Conservation (phyloP, 2,329 filamentous ascomycete genomes). For the Periconia sp. region DNA sequence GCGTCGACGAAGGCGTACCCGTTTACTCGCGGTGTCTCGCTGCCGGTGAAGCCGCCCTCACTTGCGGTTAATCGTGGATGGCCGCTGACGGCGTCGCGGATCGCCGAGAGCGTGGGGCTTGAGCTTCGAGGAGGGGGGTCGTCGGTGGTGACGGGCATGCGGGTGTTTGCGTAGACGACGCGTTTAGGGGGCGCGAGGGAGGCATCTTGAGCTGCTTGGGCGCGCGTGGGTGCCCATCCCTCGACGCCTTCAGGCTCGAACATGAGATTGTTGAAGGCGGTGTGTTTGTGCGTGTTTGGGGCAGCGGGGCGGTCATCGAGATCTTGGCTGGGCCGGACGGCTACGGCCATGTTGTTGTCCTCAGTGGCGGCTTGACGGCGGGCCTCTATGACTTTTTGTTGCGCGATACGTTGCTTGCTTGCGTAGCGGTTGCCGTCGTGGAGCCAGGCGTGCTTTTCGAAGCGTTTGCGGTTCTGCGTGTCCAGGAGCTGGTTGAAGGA, state of each 20-base stretch:
- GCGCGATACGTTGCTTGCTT: conserved; percentile 61
- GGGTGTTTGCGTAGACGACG: conserved; percentile 80
- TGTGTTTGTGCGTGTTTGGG: conserved; percentile 71
- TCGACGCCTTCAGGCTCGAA: conserved; percentile 71
- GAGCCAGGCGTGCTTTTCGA: conserved; percentile 85
- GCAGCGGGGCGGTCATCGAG: conserved; percentile 72
- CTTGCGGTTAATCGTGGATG: conserved; percentile 64
- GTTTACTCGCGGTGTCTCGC: conserved; percentile 86
- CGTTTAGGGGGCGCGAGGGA: conserved; percentile 76
- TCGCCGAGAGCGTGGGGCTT: conserved; percentile 79
- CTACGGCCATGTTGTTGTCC: conserved; percentile 25
- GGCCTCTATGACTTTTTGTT: conserved; percentile 72
- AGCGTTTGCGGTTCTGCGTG: conserved; percentile 80
- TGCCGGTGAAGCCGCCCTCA: conserved; percentile 63
- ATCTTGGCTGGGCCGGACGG: conserved; percentile 60
- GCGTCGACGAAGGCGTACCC: conserved; percentile 95
- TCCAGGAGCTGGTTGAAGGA: conserved; percentile 93
- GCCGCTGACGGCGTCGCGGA: conserved; percentile 82
- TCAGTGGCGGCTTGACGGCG: conserved; percentile 50
- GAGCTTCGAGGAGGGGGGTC: conserved; percentile 56
- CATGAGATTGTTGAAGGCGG: conserved; percentile 83
- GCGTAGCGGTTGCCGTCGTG: conserved; percentile 85
- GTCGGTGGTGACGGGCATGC: conserved; percentile 60
- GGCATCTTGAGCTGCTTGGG: conserved; percentile 67
- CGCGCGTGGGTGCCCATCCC: conserved; percentile 58